Evolutionary conservation across 192 early-diverging fungal species (phyloP).

Genomic region (Backusella tuberculispora): DNA sequence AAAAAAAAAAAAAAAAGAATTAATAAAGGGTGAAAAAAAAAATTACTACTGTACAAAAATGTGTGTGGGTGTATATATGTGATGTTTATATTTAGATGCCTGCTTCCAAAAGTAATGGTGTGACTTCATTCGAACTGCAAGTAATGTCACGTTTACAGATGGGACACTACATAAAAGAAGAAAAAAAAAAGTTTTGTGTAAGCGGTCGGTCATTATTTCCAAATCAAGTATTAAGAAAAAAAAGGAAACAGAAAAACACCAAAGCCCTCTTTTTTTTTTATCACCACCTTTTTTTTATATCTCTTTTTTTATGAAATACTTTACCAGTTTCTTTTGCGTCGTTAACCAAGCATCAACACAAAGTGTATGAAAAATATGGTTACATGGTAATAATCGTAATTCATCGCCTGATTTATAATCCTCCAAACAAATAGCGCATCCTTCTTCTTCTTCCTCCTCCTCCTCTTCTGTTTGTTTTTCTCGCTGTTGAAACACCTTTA

Average conservation of each 20-base stretch:
- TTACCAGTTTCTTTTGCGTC: conserved; percentile 86
- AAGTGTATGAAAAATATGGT: conserved; percentile 85
- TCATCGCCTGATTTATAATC: conserved; percentile 88
- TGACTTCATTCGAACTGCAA: conserved; percentile 26
- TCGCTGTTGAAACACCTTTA: conserved; percentile 64
- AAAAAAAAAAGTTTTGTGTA: not conserved
- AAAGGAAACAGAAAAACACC: not conserved
- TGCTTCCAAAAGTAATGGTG: conserved; percentile 27
- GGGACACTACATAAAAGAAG: conserved; percentile 23
- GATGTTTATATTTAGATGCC: not conserved
- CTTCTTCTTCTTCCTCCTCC: conserved; percentile 49
- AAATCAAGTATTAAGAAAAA: not conserved
- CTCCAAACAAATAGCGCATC: conserved; percentile 93
- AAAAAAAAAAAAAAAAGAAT: not conserved
- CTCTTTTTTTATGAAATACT: not conserved
- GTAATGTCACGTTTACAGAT: conserved; percentile 38
- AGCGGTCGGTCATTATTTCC: not conserved
- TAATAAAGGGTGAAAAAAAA: conserved; percentile 1
- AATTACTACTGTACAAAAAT: conserved; percentile 15
- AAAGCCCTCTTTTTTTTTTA: not conserved
- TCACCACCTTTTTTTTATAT: conserved; percentile 28
- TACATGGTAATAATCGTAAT: conserved; percentile 82
- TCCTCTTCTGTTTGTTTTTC: conserved; percentile 60
- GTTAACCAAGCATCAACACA: conserved; percentile 96
- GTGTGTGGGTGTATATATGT: not conserved